These are phyloP conservation scores for Phytophthora boehmeriae DNA, from an alignment of 352 stramenopile genomes.

Conservation along the genomic window DNA sequence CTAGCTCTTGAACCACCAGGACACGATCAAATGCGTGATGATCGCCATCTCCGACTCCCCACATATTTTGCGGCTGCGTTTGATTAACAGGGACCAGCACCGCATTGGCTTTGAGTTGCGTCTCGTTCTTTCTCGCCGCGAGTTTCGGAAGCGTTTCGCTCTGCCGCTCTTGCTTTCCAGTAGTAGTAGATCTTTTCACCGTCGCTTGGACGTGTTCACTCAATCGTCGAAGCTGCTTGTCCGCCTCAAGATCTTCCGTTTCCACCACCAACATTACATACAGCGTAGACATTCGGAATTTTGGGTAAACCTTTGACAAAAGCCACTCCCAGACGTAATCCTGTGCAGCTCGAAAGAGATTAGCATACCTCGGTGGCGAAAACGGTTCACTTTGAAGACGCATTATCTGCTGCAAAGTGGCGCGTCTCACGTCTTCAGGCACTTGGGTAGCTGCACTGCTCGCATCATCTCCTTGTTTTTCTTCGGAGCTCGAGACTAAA, in stretches of 20 bases:
- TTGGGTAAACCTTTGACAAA: conserved; percentile 59
- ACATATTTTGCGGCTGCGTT: background rate
- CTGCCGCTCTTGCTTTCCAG: conserved; percentile 31
- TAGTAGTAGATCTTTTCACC: conserved; percentile 43
- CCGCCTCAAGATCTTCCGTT: conserved; percentile 68
- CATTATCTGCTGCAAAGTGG: conserved; percentile 71
- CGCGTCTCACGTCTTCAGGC: conserved; percentile 56
- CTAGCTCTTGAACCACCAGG: conserved; percentile 19
- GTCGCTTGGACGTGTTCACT: conserved; percentile 64
- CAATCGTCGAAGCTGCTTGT: conserved; percentile 61
- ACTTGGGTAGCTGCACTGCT: conserved; percentile 40
- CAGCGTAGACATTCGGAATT: conserved; percentile 60
- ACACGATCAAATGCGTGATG: conserved; percentile 13
- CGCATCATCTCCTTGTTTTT: conserved; percentile 5
- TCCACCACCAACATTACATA: conserved; percentile 79
- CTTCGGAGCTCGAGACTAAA: conserved; percentile 44
- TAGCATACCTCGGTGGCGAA: conserved; percentile 69
- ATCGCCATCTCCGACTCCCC: conserved; percentile 15
- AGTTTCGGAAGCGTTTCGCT: conserved; percentile 20
- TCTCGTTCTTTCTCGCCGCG: conserved; percentile 16
- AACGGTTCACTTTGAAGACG: conserved; percentile 77
- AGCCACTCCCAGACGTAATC: conserved; percentile 80
- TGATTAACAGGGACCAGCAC: conserved; percentile 32
- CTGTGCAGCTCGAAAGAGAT: conserved; percentile 72
- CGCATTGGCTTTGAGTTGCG: conserved; percentile 30